A percentile compares a stretch with the other conserved stretches of the same genome.
Evolutionary conservation across 441 rosid genomes (phyloP).

Genomic region (Pelargonium cotyledonis): DNA sequence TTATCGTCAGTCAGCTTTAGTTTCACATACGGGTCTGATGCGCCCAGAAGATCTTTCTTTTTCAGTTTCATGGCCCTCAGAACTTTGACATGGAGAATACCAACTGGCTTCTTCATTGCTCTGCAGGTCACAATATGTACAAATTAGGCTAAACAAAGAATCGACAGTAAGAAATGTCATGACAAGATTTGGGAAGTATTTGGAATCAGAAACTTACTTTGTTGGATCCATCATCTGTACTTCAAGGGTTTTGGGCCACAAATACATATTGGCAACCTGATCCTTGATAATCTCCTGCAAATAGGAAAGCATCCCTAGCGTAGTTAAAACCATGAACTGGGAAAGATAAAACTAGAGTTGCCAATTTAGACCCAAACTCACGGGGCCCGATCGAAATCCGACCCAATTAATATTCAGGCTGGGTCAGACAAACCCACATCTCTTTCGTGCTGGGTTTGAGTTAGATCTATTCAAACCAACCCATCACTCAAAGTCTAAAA

Average conservation of each 20-base stretch:
- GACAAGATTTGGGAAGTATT: constrained; percentile 9
- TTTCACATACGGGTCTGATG: constrained; percentile 93
- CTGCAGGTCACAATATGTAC: constrained; percentile 36
- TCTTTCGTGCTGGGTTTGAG: neutral
- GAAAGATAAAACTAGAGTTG: neutral
- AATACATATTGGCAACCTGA: constrained; percentile 92
- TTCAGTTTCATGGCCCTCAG: constrained; percentile 70
- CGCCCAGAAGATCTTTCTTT: constrained; percentile 89
- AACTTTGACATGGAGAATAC: constrained; percentile 72
- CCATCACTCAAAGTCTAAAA: too few relatives aligned
- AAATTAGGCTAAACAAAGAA: constrained; percentile 18
- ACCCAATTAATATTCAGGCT: too few relatives aligned
- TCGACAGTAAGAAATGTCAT: neutral
- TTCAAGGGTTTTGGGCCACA: constrained; percentile 87
- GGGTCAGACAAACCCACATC: too few relatives aligned
- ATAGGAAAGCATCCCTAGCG: constrained; percentile 1
- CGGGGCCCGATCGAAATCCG: too few relatives aligned
- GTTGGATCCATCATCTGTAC: constrained; percentile 71
- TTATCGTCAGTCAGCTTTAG: constrained; percentile 79
- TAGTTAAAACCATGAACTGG: constrained; percentile 11
- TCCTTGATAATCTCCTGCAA: constrained; percentile 85
- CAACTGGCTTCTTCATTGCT: constrained; percentile 79
- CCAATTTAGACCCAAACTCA: too few relatives aligned
- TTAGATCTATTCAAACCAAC: neutral
- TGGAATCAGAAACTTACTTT: constrained; percentile 40